phyloP scores from a whole-genome alignment of 495 filamentous ascomycete species.

The Neurospora sp. region DNA sequence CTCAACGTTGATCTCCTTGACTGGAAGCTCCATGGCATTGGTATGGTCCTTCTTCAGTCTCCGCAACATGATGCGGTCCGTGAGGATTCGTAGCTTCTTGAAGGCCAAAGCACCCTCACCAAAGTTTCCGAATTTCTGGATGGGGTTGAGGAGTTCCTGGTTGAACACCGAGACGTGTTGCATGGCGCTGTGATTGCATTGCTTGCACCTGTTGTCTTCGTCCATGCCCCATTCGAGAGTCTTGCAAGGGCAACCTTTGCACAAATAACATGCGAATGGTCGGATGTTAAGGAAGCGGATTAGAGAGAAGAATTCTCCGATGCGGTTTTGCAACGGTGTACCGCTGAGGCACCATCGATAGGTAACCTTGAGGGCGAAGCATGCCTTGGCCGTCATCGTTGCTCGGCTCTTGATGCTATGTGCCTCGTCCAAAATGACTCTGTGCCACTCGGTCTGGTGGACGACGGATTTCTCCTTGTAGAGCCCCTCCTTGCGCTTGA shows the following conservation, averaged over 20 bases:
- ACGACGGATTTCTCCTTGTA: conserved; percentile 73
- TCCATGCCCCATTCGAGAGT: conserved; percentile 75
- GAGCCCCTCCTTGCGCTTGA: conserved; percentile 61
- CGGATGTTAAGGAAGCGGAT: conserved; percentile 78
- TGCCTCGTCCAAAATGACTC: conserved; percentile 89
- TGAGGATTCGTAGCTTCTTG: conserved; percentile 71
- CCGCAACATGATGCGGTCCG: conserved; percentile 86
- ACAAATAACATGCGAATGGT: conserved; percentile 89
- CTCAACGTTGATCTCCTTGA: conserved; percentile 84
- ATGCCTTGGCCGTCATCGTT: conserved; percentile 86
- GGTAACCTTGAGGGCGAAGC: conserved; percentile 74
- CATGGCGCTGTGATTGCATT: conserved; percentile 59
- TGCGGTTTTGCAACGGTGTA: conserved; percentile 90
- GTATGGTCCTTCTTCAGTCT: conserved; percentile 88
- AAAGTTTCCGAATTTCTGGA: conserved; percentile 40
- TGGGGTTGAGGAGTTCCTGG: conserved; percentile 84
- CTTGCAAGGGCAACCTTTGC: conserved; percentile 70
- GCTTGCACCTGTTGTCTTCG: conserved; percentile 52
- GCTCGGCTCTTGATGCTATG: conserved; percentile 89
- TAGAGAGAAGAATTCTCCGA: conserved; percentile 94
- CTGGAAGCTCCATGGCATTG: conserved; percentile 85
- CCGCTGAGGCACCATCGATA: conserved; percentile 95
- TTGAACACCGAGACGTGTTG: conserved; percentile 93
- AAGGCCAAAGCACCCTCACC: conserved; percentile 56
- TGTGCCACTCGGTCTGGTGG: conserved; percentile 79